Conservation (phyloP, 2,329 filamentous ascomycete species). For the Ambrosiella xylebori region DNA sequence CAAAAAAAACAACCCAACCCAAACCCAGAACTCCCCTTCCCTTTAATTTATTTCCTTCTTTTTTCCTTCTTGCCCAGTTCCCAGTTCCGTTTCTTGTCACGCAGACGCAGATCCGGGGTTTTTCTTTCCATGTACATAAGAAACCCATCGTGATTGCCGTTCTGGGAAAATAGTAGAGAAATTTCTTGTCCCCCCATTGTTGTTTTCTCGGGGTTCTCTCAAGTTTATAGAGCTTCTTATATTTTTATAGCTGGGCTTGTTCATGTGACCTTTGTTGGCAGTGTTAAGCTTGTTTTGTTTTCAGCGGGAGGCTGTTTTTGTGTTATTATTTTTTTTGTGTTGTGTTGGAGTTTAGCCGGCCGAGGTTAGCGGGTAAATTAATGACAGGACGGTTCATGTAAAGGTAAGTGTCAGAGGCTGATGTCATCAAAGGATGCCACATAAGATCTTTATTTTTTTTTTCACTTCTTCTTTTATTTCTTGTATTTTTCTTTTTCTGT, state of each 20-base stretch:
- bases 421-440: neutral
- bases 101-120: neutral
- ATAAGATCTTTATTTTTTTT: neutral
- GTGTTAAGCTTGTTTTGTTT: neutral
- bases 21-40: too few relatives aligned
- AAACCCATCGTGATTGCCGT: neutral
- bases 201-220: neutral
- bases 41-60: too few relatives aligned
- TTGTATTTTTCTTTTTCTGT: neutral
- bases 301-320: neutral
- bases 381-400: neutral
- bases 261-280: neutral
- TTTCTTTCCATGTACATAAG: neutral
- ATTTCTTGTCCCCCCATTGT: neutral
- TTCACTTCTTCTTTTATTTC: neutral
- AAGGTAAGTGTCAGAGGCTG: neutral
- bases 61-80: too few relatives aligned
- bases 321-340: neutral
- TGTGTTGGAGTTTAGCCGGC: neutral
- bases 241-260: neutral
- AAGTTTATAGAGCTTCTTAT: neutral
- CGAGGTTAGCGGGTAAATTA: neutral
- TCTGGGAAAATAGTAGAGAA: neutral
- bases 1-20: too few relatives aligned
- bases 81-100: too few relatives aligned